Evolutionary conservation across 306 rosid species (phyloP).

Genomic region (Comarum palustre): DNA sequence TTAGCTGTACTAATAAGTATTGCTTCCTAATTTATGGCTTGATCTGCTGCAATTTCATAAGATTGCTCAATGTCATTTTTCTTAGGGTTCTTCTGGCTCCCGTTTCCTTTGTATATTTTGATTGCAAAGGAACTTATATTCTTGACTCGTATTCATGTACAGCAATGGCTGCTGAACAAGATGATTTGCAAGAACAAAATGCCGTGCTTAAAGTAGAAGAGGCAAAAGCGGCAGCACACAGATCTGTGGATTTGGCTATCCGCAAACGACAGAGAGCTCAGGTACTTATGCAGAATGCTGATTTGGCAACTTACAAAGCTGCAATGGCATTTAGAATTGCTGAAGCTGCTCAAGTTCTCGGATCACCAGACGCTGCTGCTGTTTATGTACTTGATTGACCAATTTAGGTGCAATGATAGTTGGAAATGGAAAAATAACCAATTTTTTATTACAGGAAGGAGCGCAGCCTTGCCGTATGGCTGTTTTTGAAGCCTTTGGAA

Average conservation of each 20-base stretch:
- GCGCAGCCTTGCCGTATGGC: slow-evolving; percentile 20
- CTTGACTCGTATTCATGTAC: slow-evolving; percentile 25
- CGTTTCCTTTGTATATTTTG: background rate
- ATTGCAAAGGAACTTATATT: background rate
- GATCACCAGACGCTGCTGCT: slow-evolving; percentile 36
- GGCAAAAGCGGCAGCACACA: slow-evolving; percentile 48
- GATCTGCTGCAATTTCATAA: background rate
- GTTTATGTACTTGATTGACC: slow-evolving; percentile 51
- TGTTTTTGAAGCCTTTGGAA: slow-evolving; percentile 28
- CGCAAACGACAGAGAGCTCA: slow-evolving; percentile 61
- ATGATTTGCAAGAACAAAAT: slow-evolving; percentile 44
- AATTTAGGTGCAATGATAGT: slow-evolving; percentile 12
- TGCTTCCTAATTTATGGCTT: background rate
- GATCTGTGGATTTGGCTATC: slow-evolving; percentile 45
- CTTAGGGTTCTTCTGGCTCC: no score
- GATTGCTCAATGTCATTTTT: background rate
- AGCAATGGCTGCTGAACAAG: slow-evolving; percentile 48
- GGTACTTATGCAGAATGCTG: slow-evolving; percentile 59
- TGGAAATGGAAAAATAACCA: slow-evolving; percentile 27
- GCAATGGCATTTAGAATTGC: slow-evolving; percentile 49
- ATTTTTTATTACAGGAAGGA: slow-evolving; percentile 22
- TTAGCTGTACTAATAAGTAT: background rate
- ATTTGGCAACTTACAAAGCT: slow-evolving; percentile 63
- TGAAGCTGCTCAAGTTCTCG: slow-evolving; percentile 49
- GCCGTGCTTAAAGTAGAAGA: slow-evolving; percentile 40